phyloP scores from a whole-genome alignment of 345 rosid genomes.

The Gossypium ekmanianum region DNA sequence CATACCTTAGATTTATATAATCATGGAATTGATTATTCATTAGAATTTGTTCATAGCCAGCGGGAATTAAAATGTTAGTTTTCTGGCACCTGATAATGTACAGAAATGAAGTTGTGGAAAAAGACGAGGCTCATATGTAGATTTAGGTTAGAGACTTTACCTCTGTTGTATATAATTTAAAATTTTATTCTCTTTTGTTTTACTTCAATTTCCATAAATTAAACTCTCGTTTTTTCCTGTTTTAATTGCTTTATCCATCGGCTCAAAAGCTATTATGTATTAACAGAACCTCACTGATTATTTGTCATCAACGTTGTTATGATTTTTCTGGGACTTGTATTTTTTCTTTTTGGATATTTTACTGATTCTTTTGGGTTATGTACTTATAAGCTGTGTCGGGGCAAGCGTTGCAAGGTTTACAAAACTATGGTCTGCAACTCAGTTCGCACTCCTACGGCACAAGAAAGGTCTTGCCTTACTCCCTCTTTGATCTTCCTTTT shows the following conservation, averaged over 20 bases:
- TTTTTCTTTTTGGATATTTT: not conserved
- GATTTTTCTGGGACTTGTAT: not conserved
- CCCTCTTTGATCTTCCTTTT: not conserved
- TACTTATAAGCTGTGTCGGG: slow-evolving; percentile 49
- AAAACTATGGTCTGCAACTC: slow-evolving; percentile 36
- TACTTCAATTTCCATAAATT: not conserved
- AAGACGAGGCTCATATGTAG: not conserved
- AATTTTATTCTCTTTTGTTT: not conserved
- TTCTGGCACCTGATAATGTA: not conserved
- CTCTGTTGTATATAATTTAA: not conserved
- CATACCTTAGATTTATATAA: not conserved
- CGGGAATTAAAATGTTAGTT: not conserved
- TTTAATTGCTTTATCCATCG: not conserved
- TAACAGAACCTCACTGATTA: no score
- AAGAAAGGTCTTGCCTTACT: slow-evolving; percentile 42
- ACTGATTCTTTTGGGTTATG: not conserved
- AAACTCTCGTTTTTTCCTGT: not conserved
- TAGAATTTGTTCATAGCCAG: not conserved
- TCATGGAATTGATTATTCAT: not conserved
- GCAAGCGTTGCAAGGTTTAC: slow-evolving; percentile 49
- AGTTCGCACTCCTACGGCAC: slow-evolving; percentile 53
- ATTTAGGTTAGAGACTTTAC: not conserved
- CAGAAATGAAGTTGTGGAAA: not conserved
- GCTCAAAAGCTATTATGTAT: no score
- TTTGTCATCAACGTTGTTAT: no score